Evolutionary conservation across 495 filamentous ascomycete species (phyloP).

Genomic region (Penicillium cinerascens): DNA sequence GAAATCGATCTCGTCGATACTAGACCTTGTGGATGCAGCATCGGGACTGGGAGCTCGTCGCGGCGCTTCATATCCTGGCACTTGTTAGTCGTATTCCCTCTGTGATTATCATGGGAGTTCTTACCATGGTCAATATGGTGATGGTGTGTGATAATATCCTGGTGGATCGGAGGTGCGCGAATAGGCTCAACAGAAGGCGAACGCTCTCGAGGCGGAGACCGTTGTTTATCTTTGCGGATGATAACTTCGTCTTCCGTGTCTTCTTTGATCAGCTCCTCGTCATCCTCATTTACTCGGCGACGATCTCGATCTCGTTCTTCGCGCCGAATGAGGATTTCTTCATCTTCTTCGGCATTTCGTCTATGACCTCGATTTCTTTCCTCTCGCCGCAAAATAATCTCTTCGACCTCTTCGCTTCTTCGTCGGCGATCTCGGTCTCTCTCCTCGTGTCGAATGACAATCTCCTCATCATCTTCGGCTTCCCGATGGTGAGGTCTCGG

Average conservation of each 20-base stretch:
- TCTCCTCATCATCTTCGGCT: conserved; percentile 11
- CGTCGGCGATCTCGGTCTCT: conserved; percentile 19
- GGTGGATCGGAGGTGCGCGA: conserved; percentile 66
- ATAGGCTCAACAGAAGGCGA: conserved; percentile 52
- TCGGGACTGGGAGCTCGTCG: conserved; percentile 38
- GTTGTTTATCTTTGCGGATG: conserved; percentile 20
- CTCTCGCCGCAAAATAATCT: not conserved
- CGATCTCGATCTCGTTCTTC: conserved; percentile 18
- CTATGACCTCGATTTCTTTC: not conserved
- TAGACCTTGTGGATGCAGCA: conserved; percentile 24
- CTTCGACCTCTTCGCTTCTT: not conserved
- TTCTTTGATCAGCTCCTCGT: conserved; percentile 5
- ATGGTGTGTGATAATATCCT: conserved; percentile 82
- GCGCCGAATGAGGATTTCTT: not conserved
- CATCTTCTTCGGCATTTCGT: not conserved
- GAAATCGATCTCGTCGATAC: conserved; percentile 51
- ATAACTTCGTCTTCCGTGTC: conserved; percentile 31
- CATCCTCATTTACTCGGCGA: not conserved
- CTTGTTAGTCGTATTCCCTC: conserved; percentile 4
- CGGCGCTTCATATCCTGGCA: conserved; percentile 25
- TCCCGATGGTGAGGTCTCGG: conserved; percentile 1
- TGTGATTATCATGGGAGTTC: not conserved
- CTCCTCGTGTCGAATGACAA: conserved; percentile 2
- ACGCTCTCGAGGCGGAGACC: conserved; percentile 33
- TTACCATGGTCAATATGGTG: conserved; percentile 80